A percentile compares a stretch with the other conserved stretches of the same genome.
phyloP scores from a whole-genome alignment of 176 grass and related monocot genomes.

The maize (Zea mays) region Zm-B73-REFERENCE-NAM-5.0 NC_050096.1:230469001-230469500 shows the following conservation, averaged over 20 bases:
- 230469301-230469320: constrained; percentile 19
- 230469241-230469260: neutral
- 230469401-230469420: neutral
- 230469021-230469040: neutral
- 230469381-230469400: neutral
- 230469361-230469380: neutral
- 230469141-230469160: neutral
- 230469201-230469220: constrained; percentile 4
- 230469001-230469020: neutral
- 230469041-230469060: neutral
- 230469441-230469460: neutral
- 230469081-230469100: neutral
- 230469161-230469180: neutral
- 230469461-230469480: neutral
- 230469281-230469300: neutral
- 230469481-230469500: neutral
- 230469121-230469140: constrained; percentile 19
- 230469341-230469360: neutral
- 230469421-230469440: constrained; percentile 4
- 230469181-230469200: constrained; percentile 1
- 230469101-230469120: constrained; percentile 1
- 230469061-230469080: neutral
- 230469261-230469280: neutral
- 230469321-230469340: neutral
- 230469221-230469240: neutral